A percentile compares a stretch with the other conserved stretches of the same genome.
Conservation (phyloP, 2,329 filamentous ascomycete genomes). For the Setomelanomma holmii region DNA sequence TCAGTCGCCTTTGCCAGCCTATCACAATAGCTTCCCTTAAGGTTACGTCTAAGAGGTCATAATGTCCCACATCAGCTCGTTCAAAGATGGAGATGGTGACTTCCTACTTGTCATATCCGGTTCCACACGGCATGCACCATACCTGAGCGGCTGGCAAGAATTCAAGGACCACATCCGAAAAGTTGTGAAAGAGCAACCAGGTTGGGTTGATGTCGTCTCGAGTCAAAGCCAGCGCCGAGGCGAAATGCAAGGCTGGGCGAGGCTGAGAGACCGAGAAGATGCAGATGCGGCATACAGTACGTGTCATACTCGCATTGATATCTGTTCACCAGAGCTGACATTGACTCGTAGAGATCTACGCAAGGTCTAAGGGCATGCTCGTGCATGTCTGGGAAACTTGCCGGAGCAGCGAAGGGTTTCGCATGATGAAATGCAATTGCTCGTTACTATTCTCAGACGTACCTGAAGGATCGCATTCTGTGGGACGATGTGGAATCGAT, state of each 20-base stretch:
- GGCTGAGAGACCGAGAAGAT: constrained; percentile 42
- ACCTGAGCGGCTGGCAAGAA: constrained; percentile 43
- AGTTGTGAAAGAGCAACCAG: constrained; percentile 44
- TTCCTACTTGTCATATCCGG: constrained; percentile 42
- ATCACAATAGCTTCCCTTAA: background rate
- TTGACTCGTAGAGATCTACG: constrained; percentile 24
- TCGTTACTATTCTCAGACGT: constrained; percentile 32
- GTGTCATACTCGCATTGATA: constrained; percentile 1
- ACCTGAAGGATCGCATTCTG: constrained; percentile 35
- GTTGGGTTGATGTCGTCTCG: constrained; percentile 44
- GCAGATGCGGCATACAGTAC: constrained; percentile 44
- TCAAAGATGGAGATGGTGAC: constrained; percentile 32
- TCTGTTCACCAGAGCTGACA: constrained; percentile 3
- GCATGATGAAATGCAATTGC: constrained; percentile 46
- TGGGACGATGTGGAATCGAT: constrained; percentile 38
- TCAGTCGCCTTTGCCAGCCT: too few relatives aligned
- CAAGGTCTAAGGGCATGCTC: constrained; percentile 30
- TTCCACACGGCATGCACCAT: constrained; percentile 31
- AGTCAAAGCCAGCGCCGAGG: constrained; percentile 34
- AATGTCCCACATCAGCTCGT: constrained; percentile 20
- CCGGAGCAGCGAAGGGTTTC: constrained; percentile 32
- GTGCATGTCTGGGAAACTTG: constrained; percentile 45
- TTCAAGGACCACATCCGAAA: constrained; percentile 48
- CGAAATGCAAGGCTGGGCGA: constrained; percentile 46
- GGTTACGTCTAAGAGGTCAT: background rate